phyloP scores from a whole-genome alignment of 352 stramenopile genomes.

The Blastocystis sp. region DNA sequence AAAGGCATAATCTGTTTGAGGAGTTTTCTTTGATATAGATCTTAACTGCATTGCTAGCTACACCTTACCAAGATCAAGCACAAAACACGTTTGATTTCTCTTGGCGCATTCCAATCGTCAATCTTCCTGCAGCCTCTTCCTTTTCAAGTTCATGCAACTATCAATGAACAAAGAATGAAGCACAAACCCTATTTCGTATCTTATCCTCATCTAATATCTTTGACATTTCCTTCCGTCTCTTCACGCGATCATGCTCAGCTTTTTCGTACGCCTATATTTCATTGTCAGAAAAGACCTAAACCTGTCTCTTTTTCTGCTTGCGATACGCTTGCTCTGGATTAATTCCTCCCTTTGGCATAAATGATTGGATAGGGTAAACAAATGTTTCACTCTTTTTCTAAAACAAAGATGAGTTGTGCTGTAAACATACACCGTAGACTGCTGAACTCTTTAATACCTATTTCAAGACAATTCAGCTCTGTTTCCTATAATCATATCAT shows the following conservation, averaged over 20 bases:
- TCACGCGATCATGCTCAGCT: background rate
- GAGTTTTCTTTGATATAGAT: conserved; percentile 32
- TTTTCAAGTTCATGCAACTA: conserved; percentile 44
- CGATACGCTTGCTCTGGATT: conserved; percentile 42
- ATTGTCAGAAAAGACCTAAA: background rate
- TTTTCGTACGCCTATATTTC: conserved; percentile 17
- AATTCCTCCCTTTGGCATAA: conserved; percentile 30
- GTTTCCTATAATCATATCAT: background rate
- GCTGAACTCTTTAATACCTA: background rate
- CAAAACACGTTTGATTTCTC: background rate
- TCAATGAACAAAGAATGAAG: background rate
- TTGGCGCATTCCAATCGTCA: conserved; percentile 25
- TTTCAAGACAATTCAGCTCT: background rate
- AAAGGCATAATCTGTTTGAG: conserved; percentile 44
- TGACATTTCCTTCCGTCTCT: conserved; percentile 11
- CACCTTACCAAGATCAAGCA: background rate
- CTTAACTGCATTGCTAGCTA: background rate
- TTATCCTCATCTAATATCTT: conserved; percentile 51
- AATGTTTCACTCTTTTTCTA: background rate
- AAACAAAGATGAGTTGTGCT: background rate
- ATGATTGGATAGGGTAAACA: background rate
- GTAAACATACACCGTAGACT: background rate
- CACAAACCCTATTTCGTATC: background rate
- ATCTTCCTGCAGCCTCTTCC: conserved; percentile 9
- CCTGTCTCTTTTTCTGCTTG: conserved; percentile 49